Evolutionary conservation across 2,329 filamentous ascomycete species (phyloP), one percentile per base, ranked within the genome.

Genomic region (Cladosporium sp.): DNA sequence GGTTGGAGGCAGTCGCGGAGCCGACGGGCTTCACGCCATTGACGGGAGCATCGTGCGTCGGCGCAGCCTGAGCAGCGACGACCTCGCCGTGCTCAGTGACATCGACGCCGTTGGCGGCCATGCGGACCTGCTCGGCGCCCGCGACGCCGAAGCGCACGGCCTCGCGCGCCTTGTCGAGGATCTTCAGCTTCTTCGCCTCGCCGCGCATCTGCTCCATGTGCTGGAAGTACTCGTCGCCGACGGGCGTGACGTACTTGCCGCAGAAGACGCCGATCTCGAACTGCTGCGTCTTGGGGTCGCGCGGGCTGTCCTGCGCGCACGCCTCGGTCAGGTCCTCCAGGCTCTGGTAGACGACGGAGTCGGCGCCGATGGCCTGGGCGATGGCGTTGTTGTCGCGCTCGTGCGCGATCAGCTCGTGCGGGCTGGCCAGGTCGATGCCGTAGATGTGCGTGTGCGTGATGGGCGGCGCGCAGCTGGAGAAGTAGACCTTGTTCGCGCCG

Each of bases 261-360:
- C 84, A 89, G 73, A 97, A 96, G 7, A 96, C 91, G 49, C 92
- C 91, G 2, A 95, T 84, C 66, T 97, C 92, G 58, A 96, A 96
- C 50, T 85, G 75, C 56, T 80, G 74, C 8, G 75, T 75, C 60
- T 80, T 66, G 29, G 74, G 72, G 54, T 79, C 70, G 50, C 79
- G 72, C 44, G 83, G 78, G 54, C 82, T 84, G 3, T 88, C 79
- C 58, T 89, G 84, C 1, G 83, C 79, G 64, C 91, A 96, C 0
- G 90, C 83, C 24, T 78, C 82, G 64, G 86, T 85, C n/a, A 97
- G 76, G 61, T 95, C 91, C 1, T 83, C 78, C 1, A 97, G 79
- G 13, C 78, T 82, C 63, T 90, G 86, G 65, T 84, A 90, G 54
- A 91, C 85, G 40, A 96, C 83, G 44, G 80, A 83, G 57, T 90